phyloP scores from a whole-genome alignment of 2,329 filamentous ascomycete genomes.

The Neocucurbitaria cava region DNA sequence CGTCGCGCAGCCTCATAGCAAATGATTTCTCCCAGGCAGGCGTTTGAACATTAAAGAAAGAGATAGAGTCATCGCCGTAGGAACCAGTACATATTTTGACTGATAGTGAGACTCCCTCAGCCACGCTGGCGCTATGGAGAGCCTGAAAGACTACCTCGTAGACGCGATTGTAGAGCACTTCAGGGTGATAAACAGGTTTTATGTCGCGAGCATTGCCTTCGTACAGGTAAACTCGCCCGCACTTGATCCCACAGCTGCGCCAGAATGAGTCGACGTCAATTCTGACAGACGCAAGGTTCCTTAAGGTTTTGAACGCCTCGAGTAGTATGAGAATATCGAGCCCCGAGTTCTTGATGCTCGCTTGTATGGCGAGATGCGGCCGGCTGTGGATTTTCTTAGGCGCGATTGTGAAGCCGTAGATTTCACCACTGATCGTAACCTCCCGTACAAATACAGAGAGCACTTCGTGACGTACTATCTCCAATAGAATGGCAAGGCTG shows the following conservation, averaged over 20 bases:
- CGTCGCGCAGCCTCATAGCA: background rate
- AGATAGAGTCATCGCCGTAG: background rate
- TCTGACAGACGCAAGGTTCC: background rate
- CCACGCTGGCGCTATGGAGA: background rate
- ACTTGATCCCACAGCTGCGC: background rate
- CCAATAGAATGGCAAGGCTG: conserved; percentile 2
- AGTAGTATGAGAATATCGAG: background rate
- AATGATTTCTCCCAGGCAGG: background rate
- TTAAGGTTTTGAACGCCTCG: background rate
- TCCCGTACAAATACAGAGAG: conserved; percentile 2
- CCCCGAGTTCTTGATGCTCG: conserved; percentile 2
- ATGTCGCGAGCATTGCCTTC: too few species aligned
- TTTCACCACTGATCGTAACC: conserved; percentile 5
- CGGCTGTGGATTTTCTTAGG: background rate
- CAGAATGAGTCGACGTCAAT: conserved; percentile 1
- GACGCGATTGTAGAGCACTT: background rate
- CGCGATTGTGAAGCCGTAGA: background rate
- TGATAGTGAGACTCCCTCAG: background rate
- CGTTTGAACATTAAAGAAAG: background rate
- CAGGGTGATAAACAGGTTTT: background rate
- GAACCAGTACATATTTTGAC: background rate
- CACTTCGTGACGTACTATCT: conserved; percentile 1
- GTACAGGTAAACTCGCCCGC: background rate
- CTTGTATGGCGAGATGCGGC: background rate
- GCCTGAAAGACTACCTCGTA: background rate